Percentiles rank a stretch among this genome's conserved stretches.
These are phyloP conservation scores for Schoenoplectus triqueter DNA, from an alignment of 202 grass and related monocot species.

Conservation along the genomic window DNA sequence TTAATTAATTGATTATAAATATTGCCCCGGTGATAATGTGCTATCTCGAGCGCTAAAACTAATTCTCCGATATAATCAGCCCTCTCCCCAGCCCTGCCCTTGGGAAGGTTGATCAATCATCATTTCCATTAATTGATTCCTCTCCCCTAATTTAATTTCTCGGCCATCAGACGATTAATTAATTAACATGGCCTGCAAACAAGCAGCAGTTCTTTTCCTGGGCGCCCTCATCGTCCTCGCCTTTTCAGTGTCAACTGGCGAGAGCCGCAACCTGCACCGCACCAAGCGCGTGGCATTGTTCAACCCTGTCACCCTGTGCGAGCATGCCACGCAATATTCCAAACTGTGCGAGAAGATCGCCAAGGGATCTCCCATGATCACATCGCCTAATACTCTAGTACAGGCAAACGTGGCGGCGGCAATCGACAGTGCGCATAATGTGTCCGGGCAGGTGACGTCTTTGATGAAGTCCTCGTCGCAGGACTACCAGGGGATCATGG, in stretches of 20 bases:
- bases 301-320: background rate
- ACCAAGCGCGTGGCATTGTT: constrained; percentile 2
- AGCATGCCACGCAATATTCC: constrained; percentile 45
- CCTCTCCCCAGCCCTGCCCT: constrained; percentile 12
- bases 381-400: constrained; percentile 35
- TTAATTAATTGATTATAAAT: background rate
- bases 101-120: constrained; percentile 42
- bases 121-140: background rate
- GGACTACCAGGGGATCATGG: constrained; percentile 35
- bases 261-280: background rate
- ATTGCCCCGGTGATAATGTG: constrained; percentile 2
- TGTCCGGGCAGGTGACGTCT: constrained; percentile 16
- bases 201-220: background rate
- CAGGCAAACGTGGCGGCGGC: constrained; percentile 43
- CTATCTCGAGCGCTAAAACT: background rate
- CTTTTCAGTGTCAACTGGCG: background rate
- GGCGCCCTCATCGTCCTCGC: background rate
- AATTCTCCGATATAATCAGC: constrained; percentile 15
- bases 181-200: constrained; percentile 13
- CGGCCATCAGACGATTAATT: background rate
- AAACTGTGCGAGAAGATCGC: constrained; percentile 52
- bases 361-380: constrained; percentile 43
- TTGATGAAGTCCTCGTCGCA: constrained; percentile 17
- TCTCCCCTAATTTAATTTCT: background rate
- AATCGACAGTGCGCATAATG: constrained; percentile 43